Base-by-base conservation (phyloP, 2,329 filamentous ascomycete genomes). In the Aspergillus viridinutans region DNA sequence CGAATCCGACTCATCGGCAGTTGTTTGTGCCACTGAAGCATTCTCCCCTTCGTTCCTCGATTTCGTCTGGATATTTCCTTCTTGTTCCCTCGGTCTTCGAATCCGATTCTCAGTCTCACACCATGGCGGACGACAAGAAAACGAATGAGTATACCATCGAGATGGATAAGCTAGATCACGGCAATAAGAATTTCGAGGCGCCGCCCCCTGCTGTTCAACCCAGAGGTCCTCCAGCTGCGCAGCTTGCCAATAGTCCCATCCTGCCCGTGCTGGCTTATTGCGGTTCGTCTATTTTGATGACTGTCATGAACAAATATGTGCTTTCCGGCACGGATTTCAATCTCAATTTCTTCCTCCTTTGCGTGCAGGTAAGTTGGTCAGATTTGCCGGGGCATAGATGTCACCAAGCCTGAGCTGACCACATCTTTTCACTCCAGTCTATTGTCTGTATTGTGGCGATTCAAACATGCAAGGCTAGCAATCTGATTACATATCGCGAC, bases 231-330 rank as follows among this genome's bases (percentile, higher is more conserved):
- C 58, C 68, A 52, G 61, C 76, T 47, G 74, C 73, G 57, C 74
- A 79, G 66, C 73, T 91, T 61, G 83, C 87, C 68, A 90, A 92
- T 77, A 94, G 86, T 75, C 90, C 92, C 17, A 80, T 85, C 49
- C 73, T 94, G 50, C 92, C 93, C 23, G 90, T 99, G 67, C 72
- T 96, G 63, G 86, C 90, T 50, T 99, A 99, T 81, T 99, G 94
- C 76, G 81, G 89, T 69, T 90, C 93, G 53, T 97, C 92, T n/a
- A 99, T 99, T 72, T 85, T 93, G 75, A 99, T 99, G 94, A 99
- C 94, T 7, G 90, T 97, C n/a, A 94, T 95, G 75, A 99, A 99
- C 80, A 99, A 99, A 82, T 99, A 95, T 75, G 92, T 97, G 61
- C 85, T 99, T 49, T 97, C 91, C 7, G 94, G 94, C 59, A 83